A percentile compares a stretch with the other conserved stretches of the same genome.
phyloP scores from a whole-genome alignment of 352 stramenopile genomes.

The Globisporangium cylindrosporum region DNA sequence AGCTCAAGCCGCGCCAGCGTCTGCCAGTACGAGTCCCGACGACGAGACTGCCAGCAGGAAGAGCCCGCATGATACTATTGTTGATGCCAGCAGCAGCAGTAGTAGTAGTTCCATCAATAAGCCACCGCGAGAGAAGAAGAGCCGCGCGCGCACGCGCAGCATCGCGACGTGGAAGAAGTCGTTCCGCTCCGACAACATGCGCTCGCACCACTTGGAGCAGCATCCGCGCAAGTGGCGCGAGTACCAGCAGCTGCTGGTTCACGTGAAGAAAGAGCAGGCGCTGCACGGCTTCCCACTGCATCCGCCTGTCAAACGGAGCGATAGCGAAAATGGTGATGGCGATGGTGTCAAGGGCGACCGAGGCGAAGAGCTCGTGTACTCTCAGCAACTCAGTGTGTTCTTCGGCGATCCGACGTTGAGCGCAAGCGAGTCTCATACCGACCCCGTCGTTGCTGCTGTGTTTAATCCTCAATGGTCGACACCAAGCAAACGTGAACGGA shows the following conservation, averaged over 20 bases:
- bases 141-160: conserved; percentile 30
- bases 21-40: background rate
- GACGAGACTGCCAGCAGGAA: background rate
- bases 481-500: background rate
- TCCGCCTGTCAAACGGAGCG: background rate
- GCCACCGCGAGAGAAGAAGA: conserved; percentile 10
- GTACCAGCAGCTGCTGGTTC: conserved; percentile 29
- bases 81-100: background rate
- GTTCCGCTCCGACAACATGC: conserved; percentile 43
- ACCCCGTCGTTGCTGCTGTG: background rate
- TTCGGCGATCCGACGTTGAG: background rate
- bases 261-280: conserved; percentile 21
- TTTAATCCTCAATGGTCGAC: background rate
- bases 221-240: conserved; percentile 29
- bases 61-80: background rate
- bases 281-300: background rate
- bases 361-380: background rate
- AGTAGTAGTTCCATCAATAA: background rate
- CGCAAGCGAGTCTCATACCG: background rate
- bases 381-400: background rate
- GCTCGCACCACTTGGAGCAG: conserved; percentile 34
- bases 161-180: conserved; percentile 34
- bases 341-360: background rate
- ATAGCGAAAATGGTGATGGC: background rate
- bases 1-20: background rate